Percentiles rank a stretch among this genome's conserved stretches.
Evolutionary conservation across 176 grass and related monocot species (phyloP).

Genomic region (Cenchrus purpureus): DNA sequence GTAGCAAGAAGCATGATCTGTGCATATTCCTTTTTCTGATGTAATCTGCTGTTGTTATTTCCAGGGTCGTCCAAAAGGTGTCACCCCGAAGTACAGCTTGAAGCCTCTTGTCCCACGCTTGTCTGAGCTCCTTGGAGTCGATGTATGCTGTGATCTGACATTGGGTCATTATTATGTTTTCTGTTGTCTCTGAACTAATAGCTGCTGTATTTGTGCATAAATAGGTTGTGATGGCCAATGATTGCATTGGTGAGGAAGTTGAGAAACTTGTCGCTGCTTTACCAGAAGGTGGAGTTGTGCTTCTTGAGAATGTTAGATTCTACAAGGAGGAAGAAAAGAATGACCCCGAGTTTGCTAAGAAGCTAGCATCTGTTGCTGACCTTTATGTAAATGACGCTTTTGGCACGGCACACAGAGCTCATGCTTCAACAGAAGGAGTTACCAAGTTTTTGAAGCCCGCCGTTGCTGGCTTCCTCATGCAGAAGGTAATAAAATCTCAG

Average conservation of each 20-base stretch:
- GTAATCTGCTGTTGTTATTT: slow-evolving; percentile 17
- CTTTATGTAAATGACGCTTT: slow-evolving; percentile 98
- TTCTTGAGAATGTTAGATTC: slow-evolving; percentile 96
- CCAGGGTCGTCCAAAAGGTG: slow-evolving; percentile 94
- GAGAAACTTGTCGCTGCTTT: slow-evolving; percentile 72
- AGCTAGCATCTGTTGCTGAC: slow-evolving; percentile 88
- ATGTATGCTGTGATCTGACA: slow-evolving; percentile 55
- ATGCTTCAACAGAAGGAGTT: slow-evolving; percentile 95
- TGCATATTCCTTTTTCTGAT: neutral
- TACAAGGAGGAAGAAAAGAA: slow-evolving; percentile 99
- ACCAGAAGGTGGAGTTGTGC: slow-evolving; percentile 84
- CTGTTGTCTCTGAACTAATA: neutral
- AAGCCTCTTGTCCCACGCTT: slow-evolving; percentile 92
- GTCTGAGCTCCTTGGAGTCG: slow-evolving; percentile 84
- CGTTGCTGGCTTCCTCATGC: slow-evolving; percentile 99
- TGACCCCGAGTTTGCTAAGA: slow-evolving; percentile 91
- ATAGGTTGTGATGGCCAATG: slow-evolving; percentile 90
- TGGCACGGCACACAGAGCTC: slow-evolving; percentile 85
- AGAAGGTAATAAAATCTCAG: slow-evolving; percentile 66
- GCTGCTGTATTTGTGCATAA: neutral
- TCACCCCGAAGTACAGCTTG: slow-evolving; percentile 94
- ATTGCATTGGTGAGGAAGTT: slow-evolving; percentile 91
- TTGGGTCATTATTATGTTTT: neutral
- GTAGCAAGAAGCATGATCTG: neutral
- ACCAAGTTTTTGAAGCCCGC: slow-evolving; percentile 87